Base-by-base conservation (phyloP, 805 yeast species). In the Kuraishia capsulata region DNA sequence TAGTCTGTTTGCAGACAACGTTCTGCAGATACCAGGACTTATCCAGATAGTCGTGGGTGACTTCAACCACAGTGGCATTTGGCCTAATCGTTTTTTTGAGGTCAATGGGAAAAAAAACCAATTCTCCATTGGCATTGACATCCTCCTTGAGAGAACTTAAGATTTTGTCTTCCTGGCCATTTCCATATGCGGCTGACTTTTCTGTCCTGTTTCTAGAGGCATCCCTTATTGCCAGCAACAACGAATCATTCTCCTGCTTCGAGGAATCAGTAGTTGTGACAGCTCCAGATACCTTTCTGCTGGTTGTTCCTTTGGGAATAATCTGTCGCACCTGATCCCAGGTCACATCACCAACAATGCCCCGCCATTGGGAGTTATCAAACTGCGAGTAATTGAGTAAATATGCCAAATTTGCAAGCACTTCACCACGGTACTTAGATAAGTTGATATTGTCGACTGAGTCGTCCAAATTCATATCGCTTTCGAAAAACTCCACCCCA, bases 21-120 rank as follows among this genome's bases (percentile, higher is more conserved):
- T 61, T 44, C 16, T 56, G 46, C 11, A 81, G 48, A 47, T 73
- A 76, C 78, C 84, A 75, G 1, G 82, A 64, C 45, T 76, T 73
- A 52, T 84, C 90, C 14, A 73, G 42, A 13, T 69, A 71, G 42
- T 73, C 76, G 5, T 56, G 50, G 21, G 84, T 79, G 19, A 66
- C 53, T 36, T 68, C 66, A 3, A 59, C 57, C 0, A 64, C 57
- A 1, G 56, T 50, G 3, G 63, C 56, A 11, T 61, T 57, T 0
- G 60, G 59, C 11, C 67, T 52, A 33, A 64, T 53, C 0, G 66
- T 56, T n/a, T 51, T 45, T 29, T 62, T 64, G 38, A 64, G 53
- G 38, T 73, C 67, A 4, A 76, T 57, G 3, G 55, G 47, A 1
- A 73, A 62, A 42, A 69, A 71, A 8, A 49, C 50, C 31, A 76